phyloP scores from a whole-genome alignment of 140 eudicot genomes.

The Cichorium intybus region DNA sequence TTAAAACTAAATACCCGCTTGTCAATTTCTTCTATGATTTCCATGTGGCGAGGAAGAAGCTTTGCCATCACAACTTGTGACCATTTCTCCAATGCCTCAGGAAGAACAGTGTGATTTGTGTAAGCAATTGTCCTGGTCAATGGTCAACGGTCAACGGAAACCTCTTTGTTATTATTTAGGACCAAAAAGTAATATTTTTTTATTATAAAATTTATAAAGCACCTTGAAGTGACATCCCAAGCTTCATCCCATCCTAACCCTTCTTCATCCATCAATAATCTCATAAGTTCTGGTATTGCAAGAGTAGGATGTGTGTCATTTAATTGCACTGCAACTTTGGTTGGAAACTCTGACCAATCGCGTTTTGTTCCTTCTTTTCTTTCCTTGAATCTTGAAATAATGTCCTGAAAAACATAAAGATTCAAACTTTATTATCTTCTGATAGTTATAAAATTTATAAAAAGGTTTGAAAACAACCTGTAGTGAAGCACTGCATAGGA shows the following conservation, averaged over 20 bases:
- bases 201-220: neutral
- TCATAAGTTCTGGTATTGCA: constrained; percentile 97
- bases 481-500: constrained; percentile 98
- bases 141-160: constrained; percentile 26
- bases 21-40: constrained; percentile 95
- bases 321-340: constrained; percentile 94
- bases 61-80: constrained; percentile 91
- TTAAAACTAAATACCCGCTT: constrained; percentile 50
- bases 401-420: constrained; percentile 58
- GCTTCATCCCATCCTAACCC: constrained; percentile 99
- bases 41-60: constrained; percentile 99
- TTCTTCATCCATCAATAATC: constrained; percentile 96
- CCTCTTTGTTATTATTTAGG: constrained; percentile 20
- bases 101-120: constrained; percentile 98
- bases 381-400: constrained; percentile 91
- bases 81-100: constrained; percentile 99
- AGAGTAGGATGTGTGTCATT: constrained; percentile 99
- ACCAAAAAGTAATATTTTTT: constrained; percentile 3
- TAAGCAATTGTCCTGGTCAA: constrained; percentile 84
- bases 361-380: constrained; percentile 57
- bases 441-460: neutral
- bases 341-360: constrained; percentile 88
- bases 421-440: constrained; percentile 1
- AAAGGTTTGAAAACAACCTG: constrained; percentile 56
- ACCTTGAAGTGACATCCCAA: constrained; percentile 96